phyloP scores from a whole-genome alignment of 1,284 basidiomycete species.

The Apiotrichum domesticum region DNA sequence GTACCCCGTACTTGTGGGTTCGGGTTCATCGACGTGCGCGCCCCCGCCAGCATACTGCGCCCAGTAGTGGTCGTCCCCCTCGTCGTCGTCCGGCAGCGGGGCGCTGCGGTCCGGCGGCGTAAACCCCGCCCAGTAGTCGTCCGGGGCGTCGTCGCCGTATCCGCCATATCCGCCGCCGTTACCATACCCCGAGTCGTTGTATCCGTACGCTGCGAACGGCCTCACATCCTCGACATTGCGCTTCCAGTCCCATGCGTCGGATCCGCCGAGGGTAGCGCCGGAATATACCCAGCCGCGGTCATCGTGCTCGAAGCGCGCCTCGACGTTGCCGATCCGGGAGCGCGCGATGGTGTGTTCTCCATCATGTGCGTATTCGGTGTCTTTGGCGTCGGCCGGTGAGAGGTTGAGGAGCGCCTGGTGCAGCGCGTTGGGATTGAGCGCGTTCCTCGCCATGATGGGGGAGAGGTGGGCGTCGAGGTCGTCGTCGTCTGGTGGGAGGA shows the following conservation, averaged over 20 bases:
- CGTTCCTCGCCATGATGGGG: constrained; percentile 16
- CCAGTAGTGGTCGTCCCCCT: constrained; percentile 38
- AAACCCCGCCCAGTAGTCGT: constrained; percentile 33
- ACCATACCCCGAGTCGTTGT: neutral
- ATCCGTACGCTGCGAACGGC: constrained; percentile 14
- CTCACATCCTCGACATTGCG: constrained; percentile 18
- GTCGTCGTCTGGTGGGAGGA: constrained; percentile 31
- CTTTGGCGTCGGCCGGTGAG: constrained; percentile 26
- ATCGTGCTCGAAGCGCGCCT: constrained; percentile 16
- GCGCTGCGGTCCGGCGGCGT: constrained; percentile 12
- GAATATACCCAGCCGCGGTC: constrained; percentile 34
- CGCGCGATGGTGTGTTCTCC: constrained; percentile 14
- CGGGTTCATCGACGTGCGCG: constrained; percentile 1
- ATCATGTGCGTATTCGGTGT: constrained; percentile 15
- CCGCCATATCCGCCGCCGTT: neutral
- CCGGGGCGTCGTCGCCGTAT: constrained; percentile 6
- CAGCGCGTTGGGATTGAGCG: constrained; percentile 8
- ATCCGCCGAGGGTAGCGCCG: constrained; percentile 9
- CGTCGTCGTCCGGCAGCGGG: constrained; percentile 6
- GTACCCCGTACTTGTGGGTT: neutral
- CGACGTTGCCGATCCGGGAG: constrained; percentile 5
- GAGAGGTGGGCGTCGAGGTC: constrained; percentile 39
- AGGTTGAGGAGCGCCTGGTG: constrained; percentile 17
- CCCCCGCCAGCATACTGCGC: constrained; percentile 28
- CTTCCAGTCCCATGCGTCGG: constrained; percentile 24